phyloP scores from a whole-genome alignment of 2,329 filamentous ascomycete genomes.

The Apiospora arundinis region DNA sequence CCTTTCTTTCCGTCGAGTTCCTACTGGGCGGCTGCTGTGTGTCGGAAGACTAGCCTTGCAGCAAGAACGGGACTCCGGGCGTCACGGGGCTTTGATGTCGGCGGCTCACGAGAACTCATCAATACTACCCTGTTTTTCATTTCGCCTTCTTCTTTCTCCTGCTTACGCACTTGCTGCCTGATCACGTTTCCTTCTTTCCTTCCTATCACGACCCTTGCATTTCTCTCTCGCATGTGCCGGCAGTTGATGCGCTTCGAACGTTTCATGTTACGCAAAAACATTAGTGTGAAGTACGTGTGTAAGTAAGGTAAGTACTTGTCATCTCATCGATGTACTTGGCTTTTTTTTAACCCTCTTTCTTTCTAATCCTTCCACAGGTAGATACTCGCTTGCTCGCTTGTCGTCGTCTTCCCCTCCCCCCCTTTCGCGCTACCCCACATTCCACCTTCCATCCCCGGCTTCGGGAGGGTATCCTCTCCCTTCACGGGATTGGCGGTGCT shows the following conservation, averaged over 20 bases:
- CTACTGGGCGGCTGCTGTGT: neutral
- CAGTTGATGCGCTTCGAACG: slow-evolving; percentile 4
- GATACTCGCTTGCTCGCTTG: neutral
- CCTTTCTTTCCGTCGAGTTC: neutral
- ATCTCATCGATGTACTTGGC: neutral
- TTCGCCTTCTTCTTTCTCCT: neutral
- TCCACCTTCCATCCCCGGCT: neutral
- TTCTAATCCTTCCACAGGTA: neutral
- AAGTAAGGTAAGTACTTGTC: neutral
- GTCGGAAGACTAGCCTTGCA: neutral
- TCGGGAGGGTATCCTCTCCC: neutral
- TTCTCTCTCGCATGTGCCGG: neutral
- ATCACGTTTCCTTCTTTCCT: neutral
- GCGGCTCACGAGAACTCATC: neutral
- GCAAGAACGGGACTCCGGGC: neutral
- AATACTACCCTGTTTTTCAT: neutral
- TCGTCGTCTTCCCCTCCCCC: neutral
- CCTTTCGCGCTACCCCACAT: slow-evolving; percentile 6
- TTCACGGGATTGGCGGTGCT: neutral
- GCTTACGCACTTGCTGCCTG: neutral
- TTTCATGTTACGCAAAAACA: slow-evolving; percentile 17
- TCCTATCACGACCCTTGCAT: slow-evolving; percentile 15
- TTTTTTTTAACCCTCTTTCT: neutral
- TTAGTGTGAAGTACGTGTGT: too few relatives aligned
- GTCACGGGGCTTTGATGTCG: neutral